A percentile compares a stretch with the other conserved stretches of the same genome.
Evolutionary conservation across 129 eudicot species (phyloP).

Genomic region (Sambucus nigra): DNA sequence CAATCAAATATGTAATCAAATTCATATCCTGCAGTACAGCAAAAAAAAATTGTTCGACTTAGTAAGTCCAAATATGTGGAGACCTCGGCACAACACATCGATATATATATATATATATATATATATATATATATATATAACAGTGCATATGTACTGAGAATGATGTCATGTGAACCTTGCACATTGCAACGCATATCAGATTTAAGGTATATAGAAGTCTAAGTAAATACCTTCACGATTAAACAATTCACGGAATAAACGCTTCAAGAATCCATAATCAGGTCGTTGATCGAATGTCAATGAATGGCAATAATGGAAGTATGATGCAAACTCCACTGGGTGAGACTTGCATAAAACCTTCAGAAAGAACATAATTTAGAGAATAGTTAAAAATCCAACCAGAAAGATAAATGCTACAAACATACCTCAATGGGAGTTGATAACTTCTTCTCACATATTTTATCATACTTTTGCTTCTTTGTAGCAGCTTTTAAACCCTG

Average conservation of each 20-base stretch:
- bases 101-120: not conserved
- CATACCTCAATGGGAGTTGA: slow-evolving; percentile 94
- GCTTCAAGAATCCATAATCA: slow-evolving; percentile 92
- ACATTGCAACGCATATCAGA: not conserved
- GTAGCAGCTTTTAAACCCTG: slow-evolving; percentile 99
- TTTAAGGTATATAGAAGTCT: too few relatives aligned
- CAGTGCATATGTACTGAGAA: not conserved
- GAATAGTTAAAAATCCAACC: slow-evolving; percentile 1
- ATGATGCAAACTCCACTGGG: slow-evolving; percentile 97
- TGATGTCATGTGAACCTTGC: not conserved
- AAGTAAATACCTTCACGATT: slow-evolving; percentile 75
- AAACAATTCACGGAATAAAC: slow-evolving; percentile 89
- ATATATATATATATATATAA: too few relatives aligned
- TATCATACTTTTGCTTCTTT: slow-evolving; percentile 95
- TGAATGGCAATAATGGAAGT: slow-evolving; percentile 95
- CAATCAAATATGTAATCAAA: slow-evolving; percentile 94
- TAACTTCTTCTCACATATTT: slow-evolving; percentile 93
- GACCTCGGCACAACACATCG: not conserved
- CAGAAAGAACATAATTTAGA: slow-evolving; percentile 7
- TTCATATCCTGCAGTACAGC: slow-evolving; percentile 54
- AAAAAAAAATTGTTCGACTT: not conserved
- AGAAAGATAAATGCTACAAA: slow-evolving; percentile 10
- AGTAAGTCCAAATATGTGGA: slow-evolving; percentile 1
- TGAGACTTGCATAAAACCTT: slow-evolving; percentile 95
- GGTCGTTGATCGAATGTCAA: slow-evolving; percentile 98